Base-by-base conservation (phyloP, 805 yeast genomes). In the Candida methanosorbosa region DNA sequence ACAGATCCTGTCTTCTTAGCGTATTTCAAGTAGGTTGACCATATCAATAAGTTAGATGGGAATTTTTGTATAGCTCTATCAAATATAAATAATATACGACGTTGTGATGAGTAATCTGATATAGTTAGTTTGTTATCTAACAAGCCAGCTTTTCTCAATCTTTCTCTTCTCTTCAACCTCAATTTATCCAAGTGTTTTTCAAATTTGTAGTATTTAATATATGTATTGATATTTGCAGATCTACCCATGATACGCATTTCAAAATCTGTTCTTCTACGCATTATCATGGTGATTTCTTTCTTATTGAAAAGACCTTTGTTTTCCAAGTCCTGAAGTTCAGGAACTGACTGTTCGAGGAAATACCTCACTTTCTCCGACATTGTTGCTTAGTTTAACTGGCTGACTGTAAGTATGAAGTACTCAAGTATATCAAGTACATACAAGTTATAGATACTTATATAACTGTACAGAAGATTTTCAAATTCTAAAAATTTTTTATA, bases 181-280 rank as follows among this genome's bases (percentile, higher is more conserved):
- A 92, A 64, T 43, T 72, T 76, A 42, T 88, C 96, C 29, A 92
- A 66, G 49, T 80, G 81, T 38, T 57, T 66, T 52, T 92, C 99
- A 52, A 80, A 94, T 35, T 75, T 81, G 30, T 81, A 73, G 54
- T 92, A 92, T 45, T 72, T 72, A 37, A 84, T 53, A 50, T 78
- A 94, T 56, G 90, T 97, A 35, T 72, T 62, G 2, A 85, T 72
- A 42, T 72, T 77, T 11, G 88, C 75, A 1, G 92, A 94, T 57
- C 97, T 70, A 29, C 94, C 84, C 30, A 74, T 72, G 35, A 92
- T 73, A 38, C 95, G 63, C 56, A 92, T 95, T 59, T 92, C 99
- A 49, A 87, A 92, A 59, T 88, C 97, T 0, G 97, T 90, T 62
- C 98, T 73, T 52, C 87, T 75, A 61, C 92, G 79, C 86, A 90